Base-by-base conservation (phyloP, 225 moss, liverwort and hornwort genomes). In the Pseudoscleropodium purum region DNA sequence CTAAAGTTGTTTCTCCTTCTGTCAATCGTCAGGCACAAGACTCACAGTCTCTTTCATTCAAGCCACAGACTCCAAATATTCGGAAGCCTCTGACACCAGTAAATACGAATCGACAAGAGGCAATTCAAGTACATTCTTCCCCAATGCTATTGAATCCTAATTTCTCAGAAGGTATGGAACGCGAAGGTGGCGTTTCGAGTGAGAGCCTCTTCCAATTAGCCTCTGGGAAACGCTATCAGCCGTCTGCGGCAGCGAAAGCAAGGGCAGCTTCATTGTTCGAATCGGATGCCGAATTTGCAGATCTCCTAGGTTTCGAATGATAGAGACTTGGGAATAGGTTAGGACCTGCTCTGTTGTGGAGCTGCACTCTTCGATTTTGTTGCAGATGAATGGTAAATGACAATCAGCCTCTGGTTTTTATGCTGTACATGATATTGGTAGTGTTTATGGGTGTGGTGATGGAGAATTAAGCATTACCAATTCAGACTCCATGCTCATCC, bases 161-260 rank as follows among this genome's bases (percentile, higher is more conserved):
- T 72, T 87, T 86, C 49, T 79, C 93, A 66, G 88, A 79, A 68
- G 86, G 51, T 66, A 11, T 70, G 51, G 92, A 86, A 59, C 49
- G 67, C 41, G 90, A 88, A 72, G 86, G 59, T 52, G 61, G 63
- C 69, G 75, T 36, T 64, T 34, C 90, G 36, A 86, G 88, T 80
- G 91, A 88, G 69, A 91, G 90, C 54, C 86, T 91, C 52, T 93
- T 93, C 37, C 89, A 91, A 39, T 90, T 90, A 69, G 93, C 93
- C 21, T 93, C 93, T 67, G 93, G 91, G 17, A 91, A 93, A 63
- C 88, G 75, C 23, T 91, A 86, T 20, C 93, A 93, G 84, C 88
- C 93, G 61, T 93, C 93, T 68, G 91, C 91, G 68, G 93, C 91
- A 81, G 90, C 93, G 4, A 93, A 91, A 93, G 91, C 93, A 57